Percentiles rank a stretch among this genome's conserved stretches.
These are phyloP conservation scores for Talaromyces marneffei DNA, from an alignment of 2,329 filamentous ascomycete species.

Conservation along the genomic window DNA sequence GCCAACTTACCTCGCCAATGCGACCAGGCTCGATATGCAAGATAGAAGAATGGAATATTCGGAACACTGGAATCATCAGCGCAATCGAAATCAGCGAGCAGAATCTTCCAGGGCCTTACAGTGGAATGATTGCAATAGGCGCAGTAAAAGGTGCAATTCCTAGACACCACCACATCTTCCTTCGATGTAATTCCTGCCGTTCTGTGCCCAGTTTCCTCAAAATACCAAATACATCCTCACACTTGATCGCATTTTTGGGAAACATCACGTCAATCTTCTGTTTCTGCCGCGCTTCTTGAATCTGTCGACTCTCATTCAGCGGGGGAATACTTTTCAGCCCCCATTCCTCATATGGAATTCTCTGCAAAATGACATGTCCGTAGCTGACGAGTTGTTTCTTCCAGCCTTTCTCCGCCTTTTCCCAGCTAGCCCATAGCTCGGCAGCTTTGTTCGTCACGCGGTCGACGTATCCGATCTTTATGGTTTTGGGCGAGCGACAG, in stretches of 20 bases:
- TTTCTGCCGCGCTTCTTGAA: slow-evolving; percentile 59
- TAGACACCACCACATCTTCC: slow-evolving; percentile 73
- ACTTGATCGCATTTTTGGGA: slow-evolving; percentile 63
- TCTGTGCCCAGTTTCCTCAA: slow-evolving; percentile 70
- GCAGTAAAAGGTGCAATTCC: slow-evolving; percentile 75
- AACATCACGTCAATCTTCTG: slow-evolving; percentile 65
- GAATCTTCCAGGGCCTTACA: slow-evolving; percentile 55
- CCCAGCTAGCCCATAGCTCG: slow-evolving; percentile 78
- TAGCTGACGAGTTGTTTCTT: slow-evolving; percentile 79
- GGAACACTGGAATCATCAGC: slow-evolving; percentile 55
- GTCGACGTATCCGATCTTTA: slow-evolving; percentile 52
- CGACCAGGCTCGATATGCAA: slow-evolving; percentile 82
- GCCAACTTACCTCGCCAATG: slow-evolving; percentile 64
- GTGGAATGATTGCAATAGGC: slow-evolving; percentile 75
- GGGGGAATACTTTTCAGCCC: slow-evolving; percentile 90
- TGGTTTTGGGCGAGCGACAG: slow-evolving; percentile 60
- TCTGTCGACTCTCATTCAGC: slow-evolving; percentile 60
- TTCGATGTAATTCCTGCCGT: slow-evolving; percentile 69
- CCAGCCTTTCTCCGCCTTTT: slow-evolving; percentile 78
- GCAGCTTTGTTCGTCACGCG: slow-evolving; percentile 65
- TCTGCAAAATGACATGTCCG: slow-evolving; percentile 76
- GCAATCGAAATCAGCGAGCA: neutral
- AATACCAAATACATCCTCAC: slow-evolving; percentile 58
- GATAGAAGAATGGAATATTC: slow-evolving; percentile 95
- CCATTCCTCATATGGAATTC: slow-evolving; percentile 97